Evolutionary conservation across 192 early-diverging fungal species (phyloP).

Genomic region (Thoreauomyces humboldtii): DNA sequence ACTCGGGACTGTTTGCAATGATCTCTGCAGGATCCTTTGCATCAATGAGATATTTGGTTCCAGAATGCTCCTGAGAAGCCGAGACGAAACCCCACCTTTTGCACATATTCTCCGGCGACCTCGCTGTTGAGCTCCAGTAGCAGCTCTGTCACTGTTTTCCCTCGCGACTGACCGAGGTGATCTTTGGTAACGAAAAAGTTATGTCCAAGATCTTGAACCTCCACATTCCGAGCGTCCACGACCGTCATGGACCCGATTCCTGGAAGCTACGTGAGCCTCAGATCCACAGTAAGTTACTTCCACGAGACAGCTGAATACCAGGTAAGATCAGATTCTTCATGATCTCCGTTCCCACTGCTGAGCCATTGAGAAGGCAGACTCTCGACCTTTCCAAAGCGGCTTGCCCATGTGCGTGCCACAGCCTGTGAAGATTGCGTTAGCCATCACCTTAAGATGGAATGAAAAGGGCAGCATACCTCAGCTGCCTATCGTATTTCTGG

Average conservation of each 20-base stretch:
- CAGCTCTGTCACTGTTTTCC: constrained; percentile 57
- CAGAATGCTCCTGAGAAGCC: too few species aligned
- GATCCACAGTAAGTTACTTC: constrained; percentile 7
- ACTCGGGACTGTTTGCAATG: constrained; percentile 49
- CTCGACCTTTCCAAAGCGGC: constrained; percentile 76
- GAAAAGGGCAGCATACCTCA: constrained; percentile 56
- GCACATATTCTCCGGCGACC: constrained; percentile 61
- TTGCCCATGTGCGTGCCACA: constrained; percentile 95
- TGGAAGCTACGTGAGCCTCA: constrained; percentile 27
- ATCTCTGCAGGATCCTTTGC: constrained; percentile 44
- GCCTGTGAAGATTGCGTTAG: constrained; percentile 44
- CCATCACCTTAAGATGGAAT: not conserved
- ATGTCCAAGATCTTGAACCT: constrained; percentile 68
- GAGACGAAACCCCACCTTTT: constrained; percentile 54
- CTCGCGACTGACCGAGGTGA: constrained; percentile 64
- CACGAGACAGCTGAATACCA: too few species aligned
- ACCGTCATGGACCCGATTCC: constrained; percentile 88
- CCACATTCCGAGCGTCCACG: constrained; percentile 70
- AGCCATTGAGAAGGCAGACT: constrained; percentile 81
- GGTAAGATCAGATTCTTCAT: constrained; percentile 96
- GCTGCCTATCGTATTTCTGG: constrained; percentile 83
- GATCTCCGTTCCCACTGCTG: constrained; percentile 82
- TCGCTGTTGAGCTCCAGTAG: constrained; percentile 89
- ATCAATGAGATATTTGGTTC: too few species aligned
- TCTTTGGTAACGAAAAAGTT: constrained; percentile 89